Evolutionary conservation across 352 stramenopile genomes (phyloP), one percentile per base, ranked within the genome.

Genomic region (Phytophthora capsici): DNA sequence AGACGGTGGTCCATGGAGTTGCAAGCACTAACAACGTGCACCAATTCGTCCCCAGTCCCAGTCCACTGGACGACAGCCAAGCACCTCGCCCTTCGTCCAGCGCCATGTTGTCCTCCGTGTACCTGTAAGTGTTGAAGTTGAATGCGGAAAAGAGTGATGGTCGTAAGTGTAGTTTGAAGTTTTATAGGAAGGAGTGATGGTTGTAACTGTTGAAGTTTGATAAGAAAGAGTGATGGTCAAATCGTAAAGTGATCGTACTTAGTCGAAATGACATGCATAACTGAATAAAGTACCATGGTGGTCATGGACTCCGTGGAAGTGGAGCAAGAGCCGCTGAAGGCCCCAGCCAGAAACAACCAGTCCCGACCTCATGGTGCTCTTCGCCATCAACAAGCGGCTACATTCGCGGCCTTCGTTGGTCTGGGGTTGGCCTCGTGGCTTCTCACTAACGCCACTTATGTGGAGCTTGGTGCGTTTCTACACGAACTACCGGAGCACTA

Each of bases 361-460:
- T 9, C 58, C 16, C n/a, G 32, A 3, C 53, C 38, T 12, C 46
- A 28, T 6, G 38, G 40, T 4, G n/a, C 32, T n/a, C 23, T 45
- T 7, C 48, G 45, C 16, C 38, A 36, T 7, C 69, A 73, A 41
- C 69, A 53, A 6, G 32, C 40, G 4, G 68, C 58, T 20, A 83
- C 74, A 1, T 89, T 85, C 30, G 52, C 58, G 8, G 82, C 80
- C 2, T 90, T 91, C 60, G 56, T 89, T 37, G 63, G 74, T 30
- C 82, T 91, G 50, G 80, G 80, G 0, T 52, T 89, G 8, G 72
- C 79, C 2, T 89, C 80, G 16, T 91, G 83, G 83, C 68, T 91
- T 51, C 83, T 87, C 72, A 89, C 80, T 1, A 89, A 91, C 48
- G 78, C 57, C 28, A 76, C 80, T 13, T 89, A 89, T 46, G 66